Base-by-base conservation (phyloP, 345 rosid genomes). In the Rhizophora apiculata region DNA sequence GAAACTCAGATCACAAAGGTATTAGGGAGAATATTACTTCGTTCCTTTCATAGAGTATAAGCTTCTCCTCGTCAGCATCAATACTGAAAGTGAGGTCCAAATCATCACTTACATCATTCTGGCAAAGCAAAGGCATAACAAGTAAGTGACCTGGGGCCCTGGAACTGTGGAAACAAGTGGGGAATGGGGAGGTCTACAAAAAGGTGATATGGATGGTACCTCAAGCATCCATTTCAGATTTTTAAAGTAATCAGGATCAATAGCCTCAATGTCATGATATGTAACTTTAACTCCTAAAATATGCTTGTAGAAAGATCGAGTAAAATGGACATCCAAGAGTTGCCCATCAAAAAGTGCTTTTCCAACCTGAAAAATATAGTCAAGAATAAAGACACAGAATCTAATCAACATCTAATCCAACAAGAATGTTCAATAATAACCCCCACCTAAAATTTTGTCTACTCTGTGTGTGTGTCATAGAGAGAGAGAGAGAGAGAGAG, bases 251-350 rank as follows among this genome's bases (percentile, higher is more conserved):
- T 81, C 90, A 3, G 98, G 98, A 80, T 94, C 98, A 59, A 91
- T 91, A 67, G 98, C 98, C 88, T 94, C 98, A 73, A 94, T 91
- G 73, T 94, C 97, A 78, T 85, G 96, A 74, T 94, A 94, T 39
- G 95, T 89, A 74, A 94, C 98, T 82, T 91, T 91, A 26, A 72
- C 90, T 62, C 95, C 98, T 56, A 94, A 70, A 68, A 94, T 91
- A 81, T 94, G 97, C 92, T 91, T 94, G 87, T 94, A 89, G 80
- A 94, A 94, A 24, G 98, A 94, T 39, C 98, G 94, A 62, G 98
- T 94, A 67, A 94, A 94, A 82, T 94, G 96, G 65, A 94, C 98
- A 78, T 94, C 98, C 78, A 94, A 83, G 56, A 94, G 89, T 71
- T 94, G 97, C 64, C 95, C 98, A 79, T 94, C 97, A 63, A 91